A percentile compares a stretch with the other conserved stretches of the same genome.
Evolutionary conservation across 805 yeast species (phyloP).

Genomic region (Candida hungchunana): DNA sequence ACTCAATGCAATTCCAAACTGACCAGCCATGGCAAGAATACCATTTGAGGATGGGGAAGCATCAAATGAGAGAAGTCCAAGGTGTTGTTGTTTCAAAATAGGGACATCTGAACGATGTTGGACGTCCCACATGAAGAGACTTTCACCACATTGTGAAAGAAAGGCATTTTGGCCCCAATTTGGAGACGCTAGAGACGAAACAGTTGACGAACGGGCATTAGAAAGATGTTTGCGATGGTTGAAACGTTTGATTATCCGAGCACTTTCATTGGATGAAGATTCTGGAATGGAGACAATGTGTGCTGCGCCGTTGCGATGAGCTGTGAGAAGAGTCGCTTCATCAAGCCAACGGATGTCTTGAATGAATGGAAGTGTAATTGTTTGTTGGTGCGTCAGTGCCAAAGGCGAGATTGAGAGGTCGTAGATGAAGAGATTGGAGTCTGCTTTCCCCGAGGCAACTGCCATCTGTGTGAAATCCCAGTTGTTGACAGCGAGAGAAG

Average conservation of each 20-base stretch:
- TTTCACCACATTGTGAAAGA: slow-evolving; percentile 61
- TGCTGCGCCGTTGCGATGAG: slow-evolving; percentile 71
- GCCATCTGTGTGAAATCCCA: slow-evolving; percentile 37
- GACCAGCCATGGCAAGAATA: slow-evolving; percentile 60
- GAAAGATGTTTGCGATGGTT: slow-evolving; percentile 68
- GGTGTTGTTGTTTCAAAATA: slow-evolving; percentile 44
- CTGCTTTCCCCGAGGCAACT: slow-evolving; percentile 43
- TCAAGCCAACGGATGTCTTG: slow-evolving; percentile 52
- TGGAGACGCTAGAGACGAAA: slow-evolving; percentile 16
- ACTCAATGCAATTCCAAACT: slow-evolving; percentile 68
- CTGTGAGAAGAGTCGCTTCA: slow-evolving; percentile 51
- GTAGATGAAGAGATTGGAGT: slow-evolving; percentile 49
- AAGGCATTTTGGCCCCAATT: slow-evolving; percentile 33
- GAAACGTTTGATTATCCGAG: slow-evolving; percentile 73
- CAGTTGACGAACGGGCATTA: slow-evolving; percentile 17
- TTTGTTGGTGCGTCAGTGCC: slow-evolving; percentile 50
- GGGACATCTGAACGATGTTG: slow-evolving; percentile 57
- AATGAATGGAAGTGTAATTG: slow-evolving; percentile 55
- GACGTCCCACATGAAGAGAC: slow-evolving; percentile 74
- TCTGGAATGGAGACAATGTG: slow-evolving; percentile 70
- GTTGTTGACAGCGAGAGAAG: slow-evolving; percentile 36
- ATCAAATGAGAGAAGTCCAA: slow-evolving; percentile 51
- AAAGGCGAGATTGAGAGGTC: slow-evolving; percentile 37
- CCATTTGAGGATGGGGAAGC: slow-evolving; percentile 43
- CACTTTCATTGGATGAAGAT: slow-evolving; percentile 43